phyloP scores from a whole-genome alignment of 305 asterid species.

The Solanum hybrid region DNA sequence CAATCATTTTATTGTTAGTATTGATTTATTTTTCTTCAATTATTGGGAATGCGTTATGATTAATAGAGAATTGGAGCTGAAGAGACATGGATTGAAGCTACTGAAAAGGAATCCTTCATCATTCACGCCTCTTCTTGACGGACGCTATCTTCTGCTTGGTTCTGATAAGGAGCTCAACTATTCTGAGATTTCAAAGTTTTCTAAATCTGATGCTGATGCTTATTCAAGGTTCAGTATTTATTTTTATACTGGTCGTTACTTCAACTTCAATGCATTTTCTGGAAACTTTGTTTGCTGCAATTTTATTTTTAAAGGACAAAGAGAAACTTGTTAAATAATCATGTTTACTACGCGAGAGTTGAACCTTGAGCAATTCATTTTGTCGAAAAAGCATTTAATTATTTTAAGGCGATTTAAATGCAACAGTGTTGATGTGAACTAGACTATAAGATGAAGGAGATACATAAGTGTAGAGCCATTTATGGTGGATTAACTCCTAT shows the following conservation, averaged over 20 bases:
- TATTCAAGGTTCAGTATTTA: constrained; percentile 46
- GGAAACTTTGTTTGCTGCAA: background rate
- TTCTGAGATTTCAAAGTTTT: constrained; percentile 84
- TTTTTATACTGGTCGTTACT: background rate
- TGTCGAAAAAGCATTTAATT: background rate
- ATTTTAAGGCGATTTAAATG: background rate
- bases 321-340: background rate
- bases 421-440: background rate
- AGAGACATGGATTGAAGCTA: constrained; percentile 76
- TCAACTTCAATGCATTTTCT: background rate
- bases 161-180: constrained; percentile 54
- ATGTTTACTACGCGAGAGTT: background rate
- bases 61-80: constrained; percentile 70
- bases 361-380: background rate
- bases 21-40: background rate
- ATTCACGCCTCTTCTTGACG: constrained; percentile 81
- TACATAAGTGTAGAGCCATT: background rate
- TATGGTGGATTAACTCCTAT: background rate
- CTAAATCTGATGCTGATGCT: constrained; percentile 68
- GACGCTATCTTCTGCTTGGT: constrained; percentile 84
- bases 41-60: background rate
- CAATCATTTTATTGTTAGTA: background rate
- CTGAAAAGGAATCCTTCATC: constrained; percentile 82
- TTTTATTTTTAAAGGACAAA: no score
- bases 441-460: background rate